Evolutionary conservation across 208 protist genomes (phyloP), one percentile per base, ranked within the genome.

Genomic region (Leishmania amazonensis): DNA sequence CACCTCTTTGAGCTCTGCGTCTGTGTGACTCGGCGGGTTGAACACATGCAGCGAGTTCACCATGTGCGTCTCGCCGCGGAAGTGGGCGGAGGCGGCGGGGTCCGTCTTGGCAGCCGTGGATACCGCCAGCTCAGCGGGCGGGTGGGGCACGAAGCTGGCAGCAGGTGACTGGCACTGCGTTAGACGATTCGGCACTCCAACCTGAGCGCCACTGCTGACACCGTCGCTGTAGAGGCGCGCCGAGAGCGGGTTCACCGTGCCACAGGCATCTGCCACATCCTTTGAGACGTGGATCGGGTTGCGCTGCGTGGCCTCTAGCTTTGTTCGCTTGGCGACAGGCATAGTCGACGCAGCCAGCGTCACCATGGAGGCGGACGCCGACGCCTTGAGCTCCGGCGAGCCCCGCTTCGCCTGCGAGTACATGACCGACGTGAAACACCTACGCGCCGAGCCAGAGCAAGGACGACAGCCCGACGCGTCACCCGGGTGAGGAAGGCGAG

Each of bases 261-360:
- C 87, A 73, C 88, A 91, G 38, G 87, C 85, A 57, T 98, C 95
- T 28, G 88, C 88, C 5, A 91, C 93, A 71, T 96, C 93, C 81
- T 90, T 94, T 19, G 95, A 94, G 45, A 98, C 91, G 87, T 96
- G 95, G 62, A 91, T 89, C 2, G 95, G 95, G 80, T 98, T 98
- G 71, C 95, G 92, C 78, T 96, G 94, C 65, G 90, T 84, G 47
- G 83, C 72, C 67, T 88, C 90, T 45, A 88, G 78, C 77, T 90
- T 86, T 4, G 72, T 51, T 7, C 78, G 58, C 49, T 91, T 89
- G n/a, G 90, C 76, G 53, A 35, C 85, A 2, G 88, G 86, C 74
- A 47, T 76, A 40, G 74, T 75, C 21, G 73, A 71, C 42, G 71
- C 71, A 19, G 83, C 40, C 47, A 49, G 42, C 9, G 70, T 40